Evolutionary conservation across 179 eudicot species (phyloP).

Genomic region (Vitellaria paradoxa): DNA sequence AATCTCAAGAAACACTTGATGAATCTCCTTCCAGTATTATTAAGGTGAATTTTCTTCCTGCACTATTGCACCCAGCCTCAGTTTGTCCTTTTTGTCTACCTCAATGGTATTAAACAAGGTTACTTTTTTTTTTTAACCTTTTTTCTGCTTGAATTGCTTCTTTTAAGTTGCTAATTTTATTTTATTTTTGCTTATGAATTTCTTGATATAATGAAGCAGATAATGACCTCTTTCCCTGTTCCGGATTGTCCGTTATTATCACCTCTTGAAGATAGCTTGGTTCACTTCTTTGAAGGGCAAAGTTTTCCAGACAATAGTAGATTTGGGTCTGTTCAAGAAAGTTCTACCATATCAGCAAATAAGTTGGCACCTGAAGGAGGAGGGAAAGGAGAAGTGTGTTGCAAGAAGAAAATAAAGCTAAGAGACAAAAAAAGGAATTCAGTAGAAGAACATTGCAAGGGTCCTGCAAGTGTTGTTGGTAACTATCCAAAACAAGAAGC

Average conservation of each 20-base stretch:
- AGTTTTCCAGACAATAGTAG: constrained; percentile 3
- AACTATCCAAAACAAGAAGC: constrained; percentile 18
- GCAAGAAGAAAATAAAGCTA: constrained; percentile 25
- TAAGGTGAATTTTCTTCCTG: constrained; percentile 28
- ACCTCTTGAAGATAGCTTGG: constrained; percentile 41
- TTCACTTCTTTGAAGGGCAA: constrained; percentile 34
- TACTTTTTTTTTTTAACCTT: not conserved
- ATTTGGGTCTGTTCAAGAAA: constrained; percentile 7
- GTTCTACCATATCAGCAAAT: constrained; percentile 17
- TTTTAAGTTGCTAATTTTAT: not conserved
- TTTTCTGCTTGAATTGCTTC: not conserved
- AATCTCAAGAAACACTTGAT: constrained; percentile 20
- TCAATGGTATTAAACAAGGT: too few species aligned
- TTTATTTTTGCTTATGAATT: too few species aligned
- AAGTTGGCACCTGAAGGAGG: constrained; percentile 16
- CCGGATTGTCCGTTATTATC: constrained; percentile 42
- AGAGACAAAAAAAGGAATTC: constrained; percentile 13
- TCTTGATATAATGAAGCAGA: constrained; percentile 30
- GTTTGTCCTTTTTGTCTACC: too few species aligned
- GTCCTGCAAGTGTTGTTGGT: constrained; percentile 18
- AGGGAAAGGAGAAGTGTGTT: constrained; percentile 13
- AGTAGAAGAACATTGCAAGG: constrained; percentile 13
- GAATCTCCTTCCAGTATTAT: constrained; percentile 44
- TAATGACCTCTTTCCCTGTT: constrained; percentile 53
- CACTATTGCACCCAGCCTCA: too few species aligned